Evolutionary conservation across 2,329 filamentous ascomycete species (phyloP), one percentile per base, ranked within the genome.

Genomic region (Hypomyces rosellus): DNA sequence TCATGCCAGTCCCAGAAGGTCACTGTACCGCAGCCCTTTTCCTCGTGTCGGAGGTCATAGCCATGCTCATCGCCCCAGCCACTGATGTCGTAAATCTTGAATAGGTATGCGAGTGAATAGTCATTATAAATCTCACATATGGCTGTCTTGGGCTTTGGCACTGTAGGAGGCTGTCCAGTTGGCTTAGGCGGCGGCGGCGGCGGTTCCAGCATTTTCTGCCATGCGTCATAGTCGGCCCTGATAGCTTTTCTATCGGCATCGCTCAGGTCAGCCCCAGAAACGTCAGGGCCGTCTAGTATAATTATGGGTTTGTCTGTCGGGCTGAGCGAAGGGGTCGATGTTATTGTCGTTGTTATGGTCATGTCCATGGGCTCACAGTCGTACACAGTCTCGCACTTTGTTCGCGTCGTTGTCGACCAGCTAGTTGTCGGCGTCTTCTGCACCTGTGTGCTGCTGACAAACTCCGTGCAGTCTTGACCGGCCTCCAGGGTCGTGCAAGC

Each of bases 281-380:
- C n/a, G n/a, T n/a, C 6, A 30, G 25, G 6, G 8, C 8, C 9
- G 9, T 30, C 25, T 2, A 5, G 2, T 30, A 30, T 30, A 5
- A 2, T 5, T 3, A 7, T 41, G 18, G 18, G 15, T 3, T 3
- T 3, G 18, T 8, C 13, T 16, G 7, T 13, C 5, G 18, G 13
- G 34, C 41, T 15, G 39, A 34, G 42, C 11, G 33, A 36, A 0
- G 25, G 22, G 49, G 48, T 33, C 34, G 40, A 41, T 14, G 38
- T 43, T 15, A 50, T 30, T 38, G 43, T 46, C 22, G 38, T 43
- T 13, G 51, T 46, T 14, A 11, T 8, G 13, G 40, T 45, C 33
- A 38, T 45, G 39, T 50, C 51, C 13, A 36, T 44, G 16, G 40
- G 34, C n/a, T 53, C 51, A 34, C 48, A 53, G 15, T 50, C 51